Evolutionary conservation across 2,329 filamentous ascomycete genomes (phyloP).

Genomic region (Pseudogymnoascus sp.): DNA sequence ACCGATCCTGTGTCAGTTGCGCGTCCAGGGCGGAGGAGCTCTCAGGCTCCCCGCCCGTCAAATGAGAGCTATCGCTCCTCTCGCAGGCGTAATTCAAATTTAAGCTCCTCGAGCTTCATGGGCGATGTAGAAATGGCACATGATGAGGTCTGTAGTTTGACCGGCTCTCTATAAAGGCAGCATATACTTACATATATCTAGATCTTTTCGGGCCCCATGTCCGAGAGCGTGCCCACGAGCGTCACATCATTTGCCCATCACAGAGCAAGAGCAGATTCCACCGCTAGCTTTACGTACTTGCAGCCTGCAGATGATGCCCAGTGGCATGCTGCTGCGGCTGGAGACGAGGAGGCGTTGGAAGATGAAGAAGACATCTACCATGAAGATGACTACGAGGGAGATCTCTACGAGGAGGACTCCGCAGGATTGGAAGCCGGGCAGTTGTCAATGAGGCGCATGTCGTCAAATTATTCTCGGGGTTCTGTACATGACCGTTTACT

Average conservation of each 20-base stretch:
- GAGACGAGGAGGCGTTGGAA: constrained; percentile 30
- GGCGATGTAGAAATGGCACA: constrained; percentile 99
- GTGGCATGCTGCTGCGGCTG: constrained; percentile 33
- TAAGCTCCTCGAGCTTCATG: constrained; percentile 73
- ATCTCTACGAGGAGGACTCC: constrained; percentile 29
- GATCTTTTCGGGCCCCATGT: constrained; percentile 86
- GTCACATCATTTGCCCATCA: constrained; percentile 87
- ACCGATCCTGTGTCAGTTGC: constrained; percentile 25
- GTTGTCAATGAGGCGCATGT: constrained; percentile 51
- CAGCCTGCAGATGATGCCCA: constrained; percentile 58
- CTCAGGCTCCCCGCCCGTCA: constrained; percentile 24
- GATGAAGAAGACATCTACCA: constrained; percentile 35
- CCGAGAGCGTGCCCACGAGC: constrained; percentile 92
- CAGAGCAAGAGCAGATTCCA: constrained; percentile 73
- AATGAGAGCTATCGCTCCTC: constrained; percentile 34
- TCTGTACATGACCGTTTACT: constrained; percentile 61
- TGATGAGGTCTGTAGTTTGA: constrained; percentile 60
- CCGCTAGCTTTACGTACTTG: constrained; percentile 83
- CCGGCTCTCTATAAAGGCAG: background rate
- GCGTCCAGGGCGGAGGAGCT: constrained; percentile 28
- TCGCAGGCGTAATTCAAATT: constrained; percentile 63
- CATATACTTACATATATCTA: constrained; percentile 29
- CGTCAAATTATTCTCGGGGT: constrained; percentile 52
- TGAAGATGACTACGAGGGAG: constrained; percentile 31
- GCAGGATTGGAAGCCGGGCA: constrained; percentile 32